Base-by-base conservation (phyloP, 176 grass and related monocot species). In the Triticum urartu region DNA sequence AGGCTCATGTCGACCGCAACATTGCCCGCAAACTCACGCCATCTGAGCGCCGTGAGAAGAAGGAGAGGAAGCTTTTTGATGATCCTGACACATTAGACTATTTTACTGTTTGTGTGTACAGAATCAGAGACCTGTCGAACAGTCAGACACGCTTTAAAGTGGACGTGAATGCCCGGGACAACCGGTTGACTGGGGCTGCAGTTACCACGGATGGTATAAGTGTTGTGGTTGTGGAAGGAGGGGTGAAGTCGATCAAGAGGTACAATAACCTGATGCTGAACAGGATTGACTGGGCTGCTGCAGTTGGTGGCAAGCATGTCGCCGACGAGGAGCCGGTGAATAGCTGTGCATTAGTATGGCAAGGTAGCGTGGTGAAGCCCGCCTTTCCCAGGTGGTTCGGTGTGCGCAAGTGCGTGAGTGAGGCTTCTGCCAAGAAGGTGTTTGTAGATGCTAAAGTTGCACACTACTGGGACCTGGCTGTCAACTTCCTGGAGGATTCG, bases 141-240 rank as follows among this genome's bases (percentile, higher is more conserved):
- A 90, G 90, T 28, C 89, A 95, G 75, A 93, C 90, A 75, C 86
- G 94, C 42, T 98, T 98, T 59, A 98, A 98, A 75, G 94, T 95
- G 1, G 94, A 98, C 48, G 89, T 94, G 71, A 98, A 98, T 78
- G 97, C 97, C 3, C 90, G 93, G 79, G 91, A 98, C 76, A 98
- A 98, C 85, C 76, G 87, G 18, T 67, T 98, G 70, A 94, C 90
- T 12, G 97, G 97, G 21, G 90, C 84, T 43, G 82, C 78, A 21
- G 97, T 94, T 50, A 95, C 87, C 32, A 88, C 94, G 10, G 97
- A 98, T 85, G 58, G 67, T 61, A 73, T 94, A 32, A 95, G 83
- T 88, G 94, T 95, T 83, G 90, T 98, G 30, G 94, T 94, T 73
- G 97, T 98, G 34, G 97, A 98, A 91, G 97, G 97, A 66, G 97